Conservation (phyloP, 176 grass and related monocot genomes). For the Saccharum spontaneum region DNA sequence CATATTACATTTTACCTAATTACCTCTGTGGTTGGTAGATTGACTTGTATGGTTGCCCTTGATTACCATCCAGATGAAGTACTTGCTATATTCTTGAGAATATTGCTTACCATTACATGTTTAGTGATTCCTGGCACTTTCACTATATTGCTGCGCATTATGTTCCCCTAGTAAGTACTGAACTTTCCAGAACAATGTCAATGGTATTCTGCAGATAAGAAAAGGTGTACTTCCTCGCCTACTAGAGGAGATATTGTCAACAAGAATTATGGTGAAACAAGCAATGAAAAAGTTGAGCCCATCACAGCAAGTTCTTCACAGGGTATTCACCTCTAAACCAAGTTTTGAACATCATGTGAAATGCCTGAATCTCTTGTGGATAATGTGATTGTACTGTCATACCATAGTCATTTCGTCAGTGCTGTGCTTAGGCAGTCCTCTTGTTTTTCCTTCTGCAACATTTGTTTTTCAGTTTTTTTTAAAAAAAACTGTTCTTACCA, state of each 20-base stretch:
- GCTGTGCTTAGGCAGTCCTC: slow-evolving; percentile 1
- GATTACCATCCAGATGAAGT: slow-evolving; percentile 19
- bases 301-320: slow-evolving; percentile 78
- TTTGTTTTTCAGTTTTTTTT: not conserved
- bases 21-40: slow-evolving; percentile 10
- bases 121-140: not conserved
- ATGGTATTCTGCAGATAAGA: slow-evolving; percentile 62
- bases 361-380: not conserved
- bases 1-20: not conserved
- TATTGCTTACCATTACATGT: slow-evolving; percentile 25
- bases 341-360: slow-evolving; percentile 7
- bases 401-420: slow-evolving; percentile 1
- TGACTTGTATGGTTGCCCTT: not conserved
- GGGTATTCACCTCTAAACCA: slow-evolving; percentile 56
- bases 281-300: slow-evolving; percentile 83
- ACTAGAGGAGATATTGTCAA: slow-evolving; percentile 89
- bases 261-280: slow-evolving; percentile 94
- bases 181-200: slow-evolving; percentile 31
- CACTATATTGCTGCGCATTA: slow-evolving; percentile 4
- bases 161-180: not conserved
- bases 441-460: slow-evolving; percentile 18
- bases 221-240: slow-evolving; percentile 89
- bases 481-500: slow-evolving; percentile 12
- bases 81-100: slow-evolving; percentile 27
- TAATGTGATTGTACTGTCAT: slow-evolving; percentile 13